These are phyloP conservation scores for Coemansia interrupta DNA, from an alignment of 192 early-diverging fungal genomes.

Conservation along the genomic window DNA sequence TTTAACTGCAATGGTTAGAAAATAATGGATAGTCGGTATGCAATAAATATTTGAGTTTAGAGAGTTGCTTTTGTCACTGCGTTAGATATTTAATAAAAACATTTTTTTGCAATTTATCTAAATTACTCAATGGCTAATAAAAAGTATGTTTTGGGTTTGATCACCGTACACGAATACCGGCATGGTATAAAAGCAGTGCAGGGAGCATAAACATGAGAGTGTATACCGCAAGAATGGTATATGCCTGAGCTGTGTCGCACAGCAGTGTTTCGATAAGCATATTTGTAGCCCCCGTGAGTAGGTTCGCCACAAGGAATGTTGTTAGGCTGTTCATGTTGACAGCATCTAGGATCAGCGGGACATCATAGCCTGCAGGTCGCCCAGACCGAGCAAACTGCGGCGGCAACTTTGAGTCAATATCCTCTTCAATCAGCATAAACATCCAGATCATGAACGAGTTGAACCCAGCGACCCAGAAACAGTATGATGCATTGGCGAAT, in stretches of 20 bases:
- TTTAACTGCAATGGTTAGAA: background rate
- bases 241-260: conserved; percentile 39
- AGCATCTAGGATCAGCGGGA: conserved; percentile 61
- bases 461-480: conserved; percentile 72
- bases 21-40: background rate
- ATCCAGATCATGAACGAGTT: conserved; percentile 62
- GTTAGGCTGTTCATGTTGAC: conserved; percentile 81
- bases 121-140: background rate
- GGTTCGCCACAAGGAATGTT: conserved; percentile 83
- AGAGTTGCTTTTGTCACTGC: background rate
- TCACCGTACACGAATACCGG: conserved; percentile 28
- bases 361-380: conserved; percentile 39
- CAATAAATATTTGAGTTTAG: no score
- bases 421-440: conserved; percentile 61
- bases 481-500: conserved; percentile 73
- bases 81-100: background rate
- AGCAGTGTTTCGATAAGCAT: conserved; percentile 74
- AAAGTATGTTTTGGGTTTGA: conserved; percentile 8
- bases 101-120: background rate
- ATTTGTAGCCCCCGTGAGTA: conserved; percentile 85
- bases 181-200: conserved; percentile 22
- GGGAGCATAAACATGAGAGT: conserved; percentile 54
- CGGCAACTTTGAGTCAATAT: conserved; percentile 53
- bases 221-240: conserved; percentile 55
- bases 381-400: conserved; percentile 37